Evolutionary conservation across 2,329 filamentous ascomycete genomes (phyloP), one percentile per base, ranked within the genome.

Genomic region (Penicillium expansum): DNA sequence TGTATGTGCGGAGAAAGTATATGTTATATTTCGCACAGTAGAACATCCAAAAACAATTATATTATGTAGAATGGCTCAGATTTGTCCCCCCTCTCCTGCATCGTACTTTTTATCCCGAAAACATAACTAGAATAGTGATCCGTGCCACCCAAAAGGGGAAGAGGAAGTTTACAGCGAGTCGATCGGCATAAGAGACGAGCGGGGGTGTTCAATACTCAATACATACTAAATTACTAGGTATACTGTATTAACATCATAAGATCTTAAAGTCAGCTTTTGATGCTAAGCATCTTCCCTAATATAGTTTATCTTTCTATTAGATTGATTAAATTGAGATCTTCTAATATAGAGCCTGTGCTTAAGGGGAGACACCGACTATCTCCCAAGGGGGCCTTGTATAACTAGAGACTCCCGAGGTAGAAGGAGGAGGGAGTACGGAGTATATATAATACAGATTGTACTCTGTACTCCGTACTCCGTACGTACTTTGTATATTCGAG

Each of bases 51-150:
- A 29, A 27, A n/a, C 41, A 43, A 13, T 14, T 18, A 3, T 13
- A 6, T 29, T 0, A n/a, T 13, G 10, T 30, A 7, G 16, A 2
- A 44, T 13, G 10, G 2, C 24, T 30, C 42, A 8, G 18, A 29
- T 29, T 18, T 42, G 5, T 29, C 16, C 13, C 5, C 7, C 27
- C 27, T 3, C 22, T 38, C 33, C 29, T 42, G 45, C 48, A 60
- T 52, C 8, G 59, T 59, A 61, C 58, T 59, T 62, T 43, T 45
- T 52, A 56, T 53, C 35, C 18, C 13, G 16, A 42, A 48, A 55
- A 43, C 35, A 22, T 6, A 32, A 29, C 9, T 33, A 27, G 52
- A 56, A 50, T 37, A 35, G 24, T 54, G 43, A 48, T 52, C 49
- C 41, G 30, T n/a, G 7, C 32, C 29, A 44, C 29, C 35, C 33